Base-by-base conservation (phyloP, 2,329 filamentous ascomycete species). In the Cytospora leucostoma region DNA sequence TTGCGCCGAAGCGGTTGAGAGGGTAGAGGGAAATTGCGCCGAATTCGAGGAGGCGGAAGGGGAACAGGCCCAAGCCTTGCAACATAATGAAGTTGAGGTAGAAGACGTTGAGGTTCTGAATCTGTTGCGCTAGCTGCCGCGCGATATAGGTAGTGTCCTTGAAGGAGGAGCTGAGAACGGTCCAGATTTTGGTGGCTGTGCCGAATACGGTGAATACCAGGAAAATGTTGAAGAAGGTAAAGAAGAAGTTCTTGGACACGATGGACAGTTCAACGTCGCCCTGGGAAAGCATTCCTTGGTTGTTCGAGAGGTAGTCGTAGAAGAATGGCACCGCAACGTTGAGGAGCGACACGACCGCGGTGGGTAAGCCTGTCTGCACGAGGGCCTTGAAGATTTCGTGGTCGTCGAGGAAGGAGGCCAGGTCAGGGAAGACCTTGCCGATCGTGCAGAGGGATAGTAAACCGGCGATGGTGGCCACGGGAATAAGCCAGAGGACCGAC, bases 201-300 rank as follows among this genome's bases (percentile, higher is more conserved):
- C 90, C 91, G 53, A 96, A 91, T 33, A 95, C 84, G 1, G 94
- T 96, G 74, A 98, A 97, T 52, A 98, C 86, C 57, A 98, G 85
- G 77, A 99, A 99, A 63, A 98, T 92, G 77, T 99, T 99, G 85
- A 99, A 98, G 77, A 99, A 99, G 11, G 91, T 93, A 74, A 99
- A 99, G 82, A 98, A 97, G 78, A 98, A 99, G 76, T 98, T 99
- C 79, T 99, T 99, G 60, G 92, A 97, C 68, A 99, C 94, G 52
- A 96, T 83, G 0, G 95, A 98, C 7, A 99, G 82, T 75, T 98
- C 95, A 27, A 99, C 88, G 66, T 99, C 95, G 52, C 92, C 92
- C 70, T 93, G 91, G 0, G 95, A 98, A 58, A 97, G 92, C 88
- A 96, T 96, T 56, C 95, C 95, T 78, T 99, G 95, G 59, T 87